Evolutionary conservation across 768 basidiomycete genomes (phyloP), one percentile per base, ranked within the genome.

Genomic region (Mrakia blollopis): DNA sequence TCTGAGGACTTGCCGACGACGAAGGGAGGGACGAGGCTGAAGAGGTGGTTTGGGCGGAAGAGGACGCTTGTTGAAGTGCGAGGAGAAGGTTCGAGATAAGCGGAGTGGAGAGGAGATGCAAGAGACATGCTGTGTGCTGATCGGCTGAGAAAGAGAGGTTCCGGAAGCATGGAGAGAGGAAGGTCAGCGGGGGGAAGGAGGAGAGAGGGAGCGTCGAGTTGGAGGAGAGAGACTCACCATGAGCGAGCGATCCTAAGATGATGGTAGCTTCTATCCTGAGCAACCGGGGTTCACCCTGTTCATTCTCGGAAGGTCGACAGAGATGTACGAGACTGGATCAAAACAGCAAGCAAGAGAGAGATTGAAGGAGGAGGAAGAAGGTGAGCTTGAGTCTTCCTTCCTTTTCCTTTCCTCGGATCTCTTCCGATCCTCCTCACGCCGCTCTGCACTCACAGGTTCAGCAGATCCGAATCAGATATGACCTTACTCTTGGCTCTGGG

Each of bases 21-120:
- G 57, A n/a, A 9, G 44, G 14, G 11, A 44, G 44, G 44, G 44
- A 44, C 11, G 57, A n/a, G 10, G 50, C 50, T 11, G 35, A 35
- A 35, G 18, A 37, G 5, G 35, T 4, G 25, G 23, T 37, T 23
- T 35, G 21, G 63, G 23, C 32, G 8, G 30, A 13, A 35, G 11
- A 23, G 35, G 63, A 37, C 25, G 63, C 65, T 21, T 37, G 35
- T 13, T 68, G 65, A 18, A 68, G 65, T 1, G 65, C 65, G 39
- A 68, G 65, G 13, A 68, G 23, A 7, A 68, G 65, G 18, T 68
- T 68, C 10, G 65, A 44, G 35, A 68, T 23, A 39, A 68, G 65
- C 1, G 39, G 35, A 9, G 65, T 68, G 1, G 65, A 68, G 9
- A 68, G 65, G 0, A 68, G 65, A 18, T 23, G 18, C 0, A 39